phyloP scores from a whole-genome alignment of 2,329 filamentous ascomycete genomes.

The Phoma sp. region DNA sequence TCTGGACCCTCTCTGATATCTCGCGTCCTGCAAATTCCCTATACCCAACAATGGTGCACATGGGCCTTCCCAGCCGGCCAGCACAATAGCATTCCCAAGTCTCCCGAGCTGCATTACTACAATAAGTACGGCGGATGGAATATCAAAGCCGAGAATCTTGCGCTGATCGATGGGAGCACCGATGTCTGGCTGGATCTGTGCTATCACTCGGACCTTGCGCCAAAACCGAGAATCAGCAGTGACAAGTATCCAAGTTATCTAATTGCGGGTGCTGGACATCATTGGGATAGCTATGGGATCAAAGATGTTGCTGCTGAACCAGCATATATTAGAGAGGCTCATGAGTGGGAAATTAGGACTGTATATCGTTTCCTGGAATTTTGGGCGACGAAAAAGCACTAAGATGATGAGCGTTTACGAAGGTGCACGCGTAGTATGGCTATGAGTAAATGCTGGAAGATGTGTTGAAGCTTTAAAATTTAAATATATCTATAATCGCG shows the following conservation, averaged over 20 bases:
- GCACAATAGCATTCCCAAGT: slow-evolving; percentile 55
- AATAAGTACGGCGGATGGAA: slow-evolving; percentile 59
- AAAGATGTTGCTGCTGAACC: slow-evolving; percentile 56
- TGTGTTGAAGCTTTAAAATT: too few relatives aligned
- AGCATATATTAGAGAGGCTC: slow-evolving; percentile 60
- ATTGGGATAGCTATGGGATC: slow-evolving; percentile 58
- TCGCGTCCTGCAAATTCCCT: slow-evolving; percentile 56
- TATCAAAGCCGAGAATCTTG: slow-evolving; percentile 56
- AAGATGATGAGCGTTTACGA: too few relatives aligned
- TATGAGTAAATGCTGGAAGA: too few relatives aligned
- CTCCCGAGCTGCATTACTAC: slow-evolving; percentile 53
- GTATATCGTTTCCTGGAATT: slow-evolving; percentile 48
- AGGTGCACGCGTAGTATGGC: too few relatives aligned
- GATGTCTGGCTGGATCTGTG: slow-evolving; percentile 63
- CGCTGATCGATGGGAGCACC: slow-evolving; percentile 60
- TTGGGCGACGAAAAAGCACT: slow-evolving; percentile 20
- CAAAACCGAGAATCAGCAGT: slow-evolving; percentile 44
- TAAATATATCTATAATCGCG: too few relatives aligned
- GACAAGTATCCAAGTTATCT: slow-evolving; percentile 59
- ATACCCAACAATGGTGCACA: slow-evolving; percentile 64
- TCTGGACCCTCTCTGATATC: slow-evolving; percentile 57
- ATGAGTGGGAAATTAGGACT: slow-evolving; percentile 59
- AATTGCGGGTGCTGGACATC: slow-evolving; percentile 61
- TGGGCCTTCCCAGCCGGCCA: slow-evolving; percentile 60
- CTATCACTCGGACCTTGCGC: slow-evolving; percentile 57